Base-by-base conservation (phyloP, 768 basidiomycete genomes). In the Postia placenta region DNA sequence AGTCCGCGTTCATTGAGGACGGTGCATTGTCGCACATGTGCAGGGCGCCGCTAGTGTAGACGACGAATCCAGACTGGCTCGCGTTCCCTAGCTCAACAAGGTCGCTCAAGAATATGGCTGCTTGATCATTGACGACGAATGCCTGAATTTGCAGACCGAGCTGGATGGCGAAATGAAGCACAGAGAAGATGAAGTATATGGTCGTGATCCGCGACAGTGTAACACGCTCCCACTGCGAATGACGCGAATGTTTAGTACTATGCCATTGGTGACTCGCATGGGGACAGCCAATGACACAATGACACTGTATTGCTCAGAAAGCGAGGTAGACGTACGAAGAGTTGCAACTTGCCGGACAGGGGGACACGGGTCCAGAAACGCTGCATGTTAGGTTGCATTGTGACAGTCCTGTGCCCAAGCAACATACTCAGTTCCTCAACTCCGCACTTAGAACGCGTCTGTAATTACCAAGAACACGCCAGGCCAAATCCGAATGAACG, bases 111-210 rank as follows among this genome's bases (percentile, higher is more conserved):
- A 81, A 74, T 23, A 60, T 49, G 24, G 79, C 76, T 5, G 85
- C 83, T 17, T 73, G 55, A 7, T 73, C 73, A 56, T 89, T 89
- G 66, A 78, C 78, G 11, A 70, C 69, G 68, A 82, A 83, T 11
- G 82, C 86, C 46, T 74, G 74, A 44, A 74, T 75, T 67, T 90
- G 87, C 40, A 91, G 71, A 23, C 75, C 69, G 54, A 88, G 70
- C 64, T 89, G 87, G 50, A 87, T 62, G 48, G 75, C 55, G 56
- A 83, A 87, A 61, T 88, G 83, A 39, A 79, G 42, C 45, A 84
- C 49, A 19, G 87, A 82, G 62, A 88, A 85, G 38, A 72, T 47
- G 60, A 87, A 79, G 64, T 87, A 91, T 58, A 79, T 58, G 52
- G 74, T 68, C 17, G 87, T 83, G 46, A 85, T 69, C 30, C 73